phyloP scores from a whole-genome alignment of 2,329 filamentous ascomycete genomes.

The Ophiostoma triangulosporum region DNA sequence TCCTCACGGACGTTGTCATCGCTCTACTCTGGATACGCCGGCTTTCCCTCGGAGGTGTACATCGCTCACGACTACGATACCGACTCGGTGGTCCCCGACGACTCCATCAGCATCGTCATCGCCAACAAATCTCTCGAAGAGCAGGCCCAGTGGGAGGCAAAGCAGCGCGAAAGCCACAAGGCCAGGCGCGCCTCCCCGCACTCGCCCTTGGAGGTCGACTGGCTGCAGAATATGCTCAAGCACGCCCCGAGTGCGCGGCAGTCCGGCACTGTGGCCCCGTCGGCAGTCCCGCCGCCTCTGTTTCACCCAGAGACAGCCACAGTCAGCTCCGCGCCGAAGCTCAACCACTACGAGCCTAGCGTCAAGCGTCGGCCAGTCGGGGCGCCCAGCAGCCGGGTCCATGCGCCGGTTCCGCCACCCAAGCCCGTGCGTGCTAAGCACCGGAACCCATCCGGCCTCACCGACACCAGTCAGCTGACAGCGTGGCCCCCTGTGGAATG shows the following conservation, averaged over 20 bases:
- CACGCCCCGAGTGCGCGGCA: not conserved
- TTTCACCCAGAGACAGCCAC: too few relatives aligned
- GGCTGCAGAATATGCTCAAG: not conserved
- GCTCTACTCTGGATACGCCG: not conserved
- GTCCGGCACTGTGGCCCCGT: not conserved
- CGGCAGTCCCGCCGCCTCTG: not conserved
- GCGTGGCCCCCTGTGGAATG: not conserved
- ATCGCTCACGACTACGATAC: not conserved
- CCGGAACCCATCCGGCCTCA: not conserved
- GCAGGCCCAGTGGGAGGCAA: not conserved
- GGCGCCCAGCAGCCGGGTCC: not conserved
- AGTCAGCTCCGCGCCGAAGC: not conserved
- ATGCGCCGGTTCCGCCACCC: not conserved
- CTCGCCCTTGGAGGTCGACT: not conserved
- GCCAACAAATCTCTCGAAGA: not conserved
- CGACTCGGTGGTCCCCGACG: conserved; percentile 9
- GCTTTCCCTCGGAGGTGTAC: not conserved
- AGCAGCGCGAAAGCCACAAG: not conserved
- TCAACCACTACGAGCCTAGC: conserved; percentile 5
- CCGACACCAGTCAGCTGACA: not conserved
- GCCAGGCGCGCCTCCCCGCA: not conserved
- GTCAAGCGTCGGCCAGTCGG: conserved; percentile 1
- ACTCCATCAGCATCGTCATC: conserved; percentile 12
- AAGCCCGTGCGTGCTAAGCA: not conserved
- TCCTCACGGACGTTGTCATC: not conserved